A percentile compares a stretch with the other conserved stretches of the same genome.
These are phyloP conservation scores for Zostera marina DNA, from an alignment of 116 monocot species.

Conservation along the genomic window DNA sequence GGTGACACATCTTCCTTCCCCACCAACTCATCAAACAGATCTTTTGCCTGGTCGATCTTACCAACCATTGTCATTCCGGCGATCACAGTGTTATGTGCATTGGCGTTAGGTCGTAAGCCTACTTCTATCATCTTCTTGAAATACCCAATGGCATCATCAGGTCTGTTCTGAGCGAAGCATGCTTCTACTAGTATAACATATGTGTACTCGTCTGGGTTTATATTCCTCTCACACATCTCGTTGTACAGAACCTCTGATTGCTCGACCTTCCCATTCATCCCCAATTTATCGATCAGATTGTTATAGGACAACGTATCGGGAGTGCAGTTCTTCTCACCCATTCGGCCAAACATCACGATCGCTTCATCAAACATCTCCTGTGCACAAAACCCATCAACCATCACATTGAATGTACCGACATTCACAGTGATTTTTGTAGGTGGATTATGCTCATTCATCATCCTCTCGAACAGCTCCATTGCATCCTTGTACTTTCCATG, in stretches of 20 bases:
- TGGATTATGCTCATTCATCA: constrained; percentile 56
- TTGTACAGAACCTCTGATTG: constrained; percentile 54
- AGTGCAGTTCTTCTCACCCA: constrained; percentile 62
- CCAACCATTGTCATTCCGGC: constrained; percentile 44
- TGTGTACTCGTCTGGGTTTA: constrained; percentile 82
- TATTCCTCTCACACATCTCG: constrained; percentile 61
- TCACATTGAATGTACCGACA: constrained; percentile 83
- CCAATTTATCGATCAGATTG: constrained; percentile 71
- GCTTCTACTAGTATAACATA: constrained; percentile 59
- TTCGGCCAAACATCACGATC: constrained; percentile 40
- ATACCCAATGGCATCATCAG: constrained; percentile 55
- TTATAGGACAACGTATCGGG: constrained; percentile 82
- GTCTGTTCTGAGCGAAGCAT: constrained; percentile 52
- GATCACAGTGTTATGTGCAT: constrained; percentile 63
- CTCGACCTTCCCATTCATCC: constrained; percentile 28
- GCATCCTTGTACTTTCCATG: constrained; percentile 60
- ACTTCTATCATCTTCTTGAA: constrained; percentile 66
- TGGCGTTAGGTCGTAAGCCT: constrained; percentile 66
- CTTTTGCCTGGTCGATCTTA: constrained; percentile 51
- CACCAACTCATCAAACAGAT: constrained; percentile 53
- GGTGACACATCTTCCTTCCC: constrained; percentile 64
- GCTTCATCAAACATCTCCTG: constrained; percentile 58
- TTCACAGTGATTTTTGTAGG: constrained; percentile 60
- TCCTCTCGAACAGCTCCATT: constrained; percentile 47
- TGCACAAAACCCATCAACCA: constrained; percentile 68